Evolutionary conservation across 345 rosid species (phyloP), one percentile per base, ranked within the genome.

Genomic region (Arabidopsis suecica): DNA sequence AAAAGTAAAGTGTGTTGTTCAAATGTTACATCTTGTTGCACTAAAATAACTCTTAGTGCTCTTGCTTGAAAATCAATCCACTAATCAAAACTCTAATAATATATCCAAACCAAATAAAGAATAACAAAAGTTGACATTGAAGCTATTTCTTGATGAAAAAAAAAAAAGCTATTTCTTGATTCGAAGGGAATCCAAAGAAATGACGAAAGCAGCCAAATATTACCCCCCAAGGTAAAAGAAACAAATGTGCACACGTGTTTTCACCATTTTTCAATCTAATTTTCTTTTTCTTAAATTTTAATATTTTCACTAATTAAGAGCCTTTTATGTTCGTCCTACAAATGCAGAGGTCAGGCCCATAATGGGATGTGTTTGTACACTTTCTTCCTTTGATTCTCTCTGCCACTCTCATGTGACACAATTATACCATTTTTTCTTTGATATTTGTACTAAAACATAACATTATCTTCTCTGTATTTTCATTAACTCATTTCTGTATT

Each of bases 121-220:
- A 40, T 18, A 8, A 41, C 34, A 53, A 55, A 56, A 73, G 42
- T 65, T 65, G 65, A 73, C 71, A 55, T 44, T 73, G 65, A 6
- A 45, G 12, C 14, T n/a, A 37, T 61, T 57, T 33, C 6, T 53
- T 34, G 60, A 63, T 37, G n/a, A n/a, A n/a, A n/a, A n/a, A n/a
- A n/a, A n/a, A n/a, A n/a, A n/a, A 6, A 45, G 12, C 14, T n/a
- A 37, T 61, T 57, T 33, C 6, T 53, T 34, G 60, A 63, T 37
- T 77, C 10, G 42, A 70, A 63, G 6, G 71, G 80, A 70, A 77
- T 70, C 80, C 80, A 76, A 76, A 69, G 80, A 69, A 56, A 34
- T 76, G 65, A 76, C 33, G 51, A 9, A 44, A 77, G 60, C 65
- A 63, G 45, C 74, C 79, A 69, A 69, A 61, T 51, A 61, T n/a